Base-by-base conservation (phyloP, 495 filamentous ascomycete genomes). In the Penicillium crystallinum region DNA sequence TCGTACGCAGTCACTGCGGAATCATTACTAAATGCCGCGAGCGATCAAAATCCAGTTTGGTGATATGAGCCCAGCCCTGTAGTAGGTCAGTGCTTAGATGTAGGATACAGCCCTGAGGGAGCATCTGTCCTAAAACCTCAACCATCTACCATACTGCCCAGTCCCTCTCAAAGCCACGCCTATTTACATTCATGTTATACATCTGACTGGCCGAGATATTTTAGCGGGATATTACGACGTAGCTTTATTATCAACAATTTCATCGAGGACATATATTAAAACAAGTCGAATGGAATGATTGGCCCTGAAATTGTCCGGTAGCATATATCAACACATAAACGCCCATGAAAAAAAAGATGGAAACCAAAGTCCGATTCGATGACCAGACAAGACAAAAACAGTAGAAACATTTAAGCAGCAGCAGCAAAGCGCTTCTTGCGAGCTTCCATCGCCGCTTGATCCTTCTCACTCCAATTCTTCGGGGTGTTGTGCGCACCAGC, bases 351-450 rank as follows among this genome's bases (percentile, higher is more conserved):
- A 46, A 45, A 44, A 17, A 39, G 22, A 37, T 53, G 54, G 44
- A 30, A 36, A 8, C n/a, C 19, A 43, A 43, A 15, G 29, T 6
- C 40, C 25, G 33, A 59, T 27, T 48, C 53, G 53, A 15, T 39
- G 38, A 57, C 37, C 43, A 35, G 33, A 52, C 14, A 35, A 34
- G 27, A 3, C 21, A 23, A 42, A n/a, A 53, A 8, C 15, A 62
- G 36, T 51, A 29, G 6, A 51, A 8, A 51, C 6, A 47, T 33
- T 64, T 52, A 75, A 30, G 66, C 66, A 19, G 66, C 64, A 17
- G 68, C 55, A 21, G 65, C 65, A 52, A 79, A 79, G 39, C 73
- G 66, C 68, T 78, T 78, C 67, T 78, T 78, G 57, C 77, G 68
- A 46, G 75, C 75, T 53, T 80, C 76, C 61, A 75, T 64, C 6